Evolutionary conservation across 208 protist genomes (phyloP), one percentile per base, ranked within the genome.

Genomic region (Entamoeba moshkovskii): DNA sequence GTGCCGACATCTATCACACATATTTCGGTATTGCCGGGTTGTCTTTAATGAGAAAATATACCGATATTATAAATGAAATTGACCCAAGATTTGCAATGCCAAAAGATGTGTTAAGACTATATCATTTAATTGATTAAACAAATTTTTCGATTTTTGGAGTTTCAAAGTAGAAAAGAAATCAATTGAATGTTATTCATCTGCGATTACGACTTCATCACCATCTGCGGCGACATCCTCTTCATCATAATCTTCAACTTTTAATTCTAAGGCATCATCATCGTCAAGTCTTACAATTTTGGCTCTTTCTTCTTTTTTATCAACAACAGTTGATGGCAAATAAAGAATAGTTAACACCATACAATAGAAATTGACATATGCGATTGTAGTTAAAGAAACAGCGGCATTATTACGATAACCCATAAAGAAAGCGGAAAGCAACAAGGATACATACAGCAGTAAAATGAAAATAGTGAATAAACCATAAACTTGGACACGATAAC

Each of bases 11-110:
- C 16, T 95, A 93, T 73, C 94, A 95, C 38, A 94, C 93, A 8
- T 94, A 93, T 45, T 95, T 95, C 52, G 94, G 94, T 25, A 94
- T 93, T 59, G 94, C 94, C 16, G 94, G 94, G 1, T 59, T 93
- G 29, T 22, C 44, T 52, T 45, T 93, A 46, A 13, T 94, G 2
- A 66, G 33, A 8, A n/a, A 48, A n/a, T 38, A 91, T 22, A 11
- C 8, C 1, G 66, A 91, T 91, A 22, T 42, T 45, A 45, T 91
- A 45, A 16, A 16, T 38, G 42, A 91, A 91, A 91, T 91, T 91
- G 66, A 91, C 16, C 38, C 66, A 46, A 1, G 25, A 91, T 91
- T 29, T 91, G 66, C 66, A 3, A 45, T 91, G 38, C 66, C 66
- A 73, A 33, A 38, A 33, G 59, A 73, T 73, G n/a, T 73, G 15